These are phyloP conservation scores for Pleurotus giganteus DNA, from an alignment of 768 basidiomycete species.

Conservation along the genomic window DNA sequence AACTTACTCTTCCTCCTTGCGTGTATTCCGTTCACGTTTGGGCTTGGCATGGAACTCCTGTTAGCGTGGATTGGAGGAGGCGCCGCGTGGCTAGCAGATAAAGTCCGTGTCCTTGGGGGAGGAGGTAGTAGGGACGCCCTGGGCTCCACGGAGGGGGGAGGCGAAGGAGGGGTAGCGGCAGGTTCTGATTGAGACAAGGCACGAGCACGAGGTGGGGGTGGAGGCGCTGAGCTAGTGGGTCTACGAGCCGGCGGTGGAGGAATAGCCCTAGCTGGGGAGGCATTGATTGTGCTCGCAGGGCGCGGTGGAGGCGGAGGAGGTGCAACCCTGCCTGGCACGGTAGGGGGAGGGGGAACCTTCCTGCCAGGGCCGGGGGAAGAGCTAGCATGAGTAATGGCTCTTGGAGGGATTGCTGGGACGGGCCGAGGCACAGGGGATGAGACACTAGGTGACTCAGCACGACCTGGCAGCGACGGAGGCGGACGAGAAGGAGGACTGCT, in stretches of 20 bases:
- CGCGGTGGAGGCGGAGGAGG: conserved; percentile 47
- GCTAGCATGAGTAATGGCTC: conserved; percentile 18
- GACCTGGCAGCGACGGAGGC: conserved; percentile 24
- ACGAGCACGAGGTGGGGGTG: conserved; percentile 36
- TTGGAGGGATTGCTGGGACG: conserved; percentile 29
- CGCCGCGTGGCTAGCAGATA: conserved; percentile 17
- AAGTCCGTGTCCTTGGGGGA: conserved; percentile 16
- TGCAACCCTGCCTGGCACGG: conserved; percentile 32
- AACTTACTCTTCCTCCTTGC: conserved; percentile 51
- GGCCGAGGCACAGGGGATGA: conserved; percentile 22
- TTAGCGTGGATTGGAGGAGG: conserved; percentile 14
- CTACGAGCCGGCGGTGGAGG: conserved; percentile 40
- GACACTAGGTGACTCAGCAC: conserved; percentile 6
- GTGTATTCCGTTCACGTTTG: conserved; percentile 15
- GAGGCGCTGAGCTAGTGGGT: conserved; percentile 17
- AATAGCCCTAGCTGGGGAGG: conserved; percentile 29
- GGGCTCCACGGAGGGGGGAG: conserved; percentile 25
- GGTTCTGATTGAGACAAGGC: conserved; percentile 44
- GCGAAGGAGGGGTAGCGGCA: conserved; percentile 25
- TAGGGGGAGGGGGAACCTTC: conserved; percentile 33
- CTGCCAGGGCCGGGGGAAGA: conserved; percentile 25
- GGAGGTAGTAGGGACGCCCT: conserved; percentile 27
- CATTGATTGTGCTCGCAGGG: conserved; percentile 32
- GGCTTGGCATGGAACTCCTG: conserved; percentile 5
- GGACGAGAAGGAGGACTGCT: conserved; percentile 31